A percentile compares a stretch with the other conserved stretches of the same genome.
phyloP scores from a whole-genome alignment of 208 protist genomes.

The Crithidia sp. region DNA sequence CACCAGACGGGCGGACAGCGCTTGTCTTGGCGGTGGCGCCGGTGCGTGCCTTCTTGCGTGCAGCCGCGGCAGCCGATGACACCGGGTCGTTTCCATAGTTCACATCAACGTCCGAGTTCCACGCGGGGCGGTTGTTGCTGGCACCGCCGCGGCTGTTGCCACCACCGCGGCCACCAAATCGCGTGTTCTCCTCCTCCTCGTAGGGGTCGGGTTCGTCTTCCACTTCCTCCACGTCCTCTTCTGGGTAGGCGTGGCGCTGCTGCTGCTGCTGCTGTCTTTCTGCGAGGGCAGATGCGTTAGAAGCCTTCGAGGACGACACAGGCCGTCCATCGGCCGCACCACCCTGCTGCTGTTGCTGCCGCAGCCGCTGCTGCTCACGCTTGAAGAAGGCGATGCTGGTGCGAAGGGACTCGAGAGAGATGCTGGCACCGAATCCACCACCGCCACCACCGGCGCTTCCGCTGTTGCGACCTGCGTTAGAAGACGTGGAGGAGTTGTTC shows the following conservation, averaged over 20 bases:
- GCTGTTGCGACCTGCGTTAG: slow-evolving; percentile 13
- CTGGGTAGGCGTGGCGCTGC: neutral
- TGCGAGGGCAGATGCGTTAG: neutral
- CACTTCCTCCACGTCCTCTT: slow-evolving; percentile 25
- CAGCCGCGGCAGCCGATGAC: slow-evolving; percentile 8
- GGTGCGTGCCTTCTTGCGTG: slow-evolving; percentile 35
- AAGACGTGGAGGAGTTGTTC: slow-evolving; percentile 19
- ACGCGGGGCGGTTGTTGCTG: slow-evolving; percentile 42
- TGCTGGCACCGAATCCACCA: slow-evolving; percentile 51
- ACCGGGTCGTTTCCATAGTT: slow-evolving; percentile 15
- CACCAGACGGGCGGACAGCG: neutral
- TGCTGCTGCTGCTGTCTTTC: neutral
- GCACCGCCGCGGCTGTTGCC: neutral
- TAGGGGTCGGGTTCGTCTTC: slow-evolving; percentile 7
- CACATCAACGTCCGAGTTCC: slow-evolving; percentile 68
- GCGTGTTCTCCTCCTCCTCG: slow-evolving; percentile 14
- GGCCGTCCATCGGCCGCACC: slow-evolving; percentile 2
- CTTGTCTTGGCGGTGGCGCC: slow-evolving; percentile 8
- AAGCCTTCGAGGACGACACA: slow-evolving; percentile 1
- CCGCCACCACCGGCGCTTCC: slow-evolving; percentile 1
- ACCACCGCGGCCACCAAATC: slow-evolving; percentile 5
- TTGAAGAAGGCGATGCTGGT: slow-evolving; percentile 83
- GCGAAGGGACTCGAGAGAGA: slow-evolving; percentile 71
- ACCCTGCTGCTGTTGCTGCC: slow-evolving; percentile 25
- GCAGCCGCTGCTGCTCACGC: slow-evolving; percentile 53